These are phyloP conservation scores for Melaleuca quinquenervia DNA, from an alignment of 345 rosid species.

Conservation along the genomic window DNA sequence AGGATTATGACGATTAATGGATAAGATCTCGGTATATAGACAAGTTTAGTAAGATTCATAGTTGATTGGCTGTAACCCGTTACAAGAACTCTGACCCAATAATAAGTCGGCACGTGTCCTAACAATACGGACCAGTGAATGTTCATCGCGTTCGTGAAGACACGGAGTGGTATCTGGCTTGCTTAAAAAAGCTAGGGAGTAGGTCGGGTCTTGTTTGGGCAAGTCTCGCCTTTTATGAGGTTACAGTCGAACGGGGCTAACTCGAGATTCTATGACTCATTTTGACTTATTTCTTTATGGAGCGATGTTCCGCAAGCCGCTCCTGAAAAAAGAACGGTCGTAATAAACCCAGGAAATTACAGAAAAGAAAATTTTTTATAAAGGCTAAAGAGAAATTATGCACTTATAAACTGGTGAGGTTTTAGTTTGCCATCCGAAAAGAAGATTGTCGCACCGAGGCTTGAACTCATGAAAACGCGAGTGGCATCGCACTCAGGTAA, in stretches of 20 bases:
- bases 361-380: background rate
- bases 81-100: background rate
- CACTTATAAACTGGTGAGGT: background rate
- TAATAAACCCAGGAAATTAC: background rate
- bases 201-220: background rate
- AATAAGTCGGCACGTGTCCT: background rate
- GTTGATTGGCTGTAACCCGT: background rate
- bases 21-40: background rate
- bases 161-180: background rate
- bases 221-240: background rate
- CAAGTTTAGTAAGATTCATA: background rate
- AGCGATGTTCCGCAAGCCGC: background rate
- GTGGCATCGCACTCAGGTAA: background rate
- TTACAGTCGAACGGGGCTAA: background rate
- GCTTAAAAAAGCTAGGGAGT: background rate
- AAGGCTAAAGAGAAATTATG: background rate
- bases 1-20: background rate
- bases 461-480: background rate
- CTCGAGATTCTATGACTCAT: background rate
- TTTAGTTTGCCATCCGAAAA: background rate
- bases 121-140: background rate
- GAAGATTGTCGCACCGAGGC: background rate
- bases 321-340: background rate
- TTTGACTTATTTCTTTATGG: background rate
- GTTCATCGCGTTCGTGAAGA: background rate